Base-by-base conservation (phyloP, 345 rosid species). In the Turnera subulata region DNA sequence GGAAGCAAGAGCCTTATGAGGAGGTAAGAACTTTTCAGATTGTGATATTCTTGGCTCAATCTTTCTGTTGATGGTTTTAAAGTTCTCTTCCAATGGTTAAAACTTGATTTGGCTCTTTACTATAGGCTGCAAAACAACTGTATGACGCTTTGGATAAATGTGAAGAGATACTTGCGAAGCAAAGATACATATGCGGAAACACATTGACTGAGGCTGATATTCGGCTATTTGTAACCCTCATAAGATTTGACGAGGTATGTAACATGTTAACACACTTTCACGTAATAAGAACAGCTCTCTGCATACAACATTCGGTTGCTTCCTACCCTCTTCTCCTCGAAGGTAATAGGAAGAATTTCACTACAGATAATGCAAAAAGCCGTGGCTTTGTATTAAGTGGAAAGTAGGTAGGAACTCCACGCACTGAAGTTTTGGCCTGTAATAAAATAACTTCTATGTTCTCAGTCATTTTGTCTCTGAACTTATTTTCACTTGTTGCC, bases 221-320 rank as follows among this genome's bases (percentile, higher is more conserved):
- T 11, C 68, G 92, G 44, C 66, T 88, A 66, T 91, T 91, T 59
- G 92, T 83, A 51, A 91, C 98, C 10, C 78, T 91, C 22, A 82
- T 91, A 73, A 86, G 98, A 83, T 91, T 88, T 67, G 97, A 91
- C 52, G 98, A 91, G 95, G 94, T 89, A 79, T n/a, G n/a, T n/a
- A n/a, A n/a, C n/a, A n/a, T n/a, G n/a, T n/a, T n/a, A n/a, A n/a
- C n/a, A n/a, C n/a, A n/a, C n/a, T n/a, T n/a, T n/a, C n/a, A n/a
- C n/a, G n/a, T n/a, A n/a, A n/a, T n/a, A n/a, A n/a, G n/a, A n/a
- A n/a, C n/a, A n/a, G n/a, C n/a, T n/a, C n/a, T n/a, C n/a, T n/a
- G n/a, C n/a, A n/a, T n/a, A n/a, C n/a, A n/a, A n/a, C n/a, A n/a
- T n/a, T n/a, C n/a, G n/a, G n/a, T n/a, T n/a, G n/a, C n/a, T n/a